Base-by-base conservation (phyloP, 164 flowering plant genomes). In the Magnolia sinica region DNA sequence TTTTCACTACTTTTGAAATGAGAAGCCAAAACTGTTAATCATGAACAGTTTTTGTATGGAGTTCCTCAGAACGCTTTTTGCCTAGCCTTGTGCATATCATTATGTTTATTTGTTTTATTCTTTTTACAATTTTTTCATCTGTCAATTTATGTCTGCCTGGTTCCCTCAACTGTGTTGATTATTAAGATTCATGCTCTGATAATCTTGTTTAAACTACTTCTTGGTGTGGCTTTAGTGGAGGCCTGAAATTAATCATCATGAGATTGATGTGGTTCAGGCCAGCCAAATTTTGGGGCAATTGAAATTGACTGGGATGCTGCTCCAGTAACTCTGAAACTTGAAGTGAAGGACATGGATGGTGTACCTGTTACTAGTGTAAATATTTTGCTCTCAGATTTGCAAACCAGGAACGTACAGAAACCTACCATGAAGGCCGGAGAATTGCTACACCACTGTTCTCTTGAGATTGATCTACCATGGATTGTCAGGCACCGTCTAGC, bases 261-360 rank as follows among this genome's bases (percentile, higher is more conserved):
- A 5, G 71, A 45, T 78, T 37, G 71, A 16, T 66, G 70, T 68
- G 79, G 23, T 74, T 76, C 79, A 92, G 97, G 92, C 31, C 82
- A 84, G 77, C 88, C 91, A 73, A 92, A 92, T 78, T 92, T 88
- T 75, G 97, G 97, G 76, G 86, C 86, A 16, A 85, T 92, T 49
- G 85, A 88, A 79, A 87, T 92, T 52, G 86, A 91, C 52, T 92
- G 97, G 97, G 76, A 79, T 81, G 85, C 87, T 27, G 80, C 49
- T 77, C 94, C 94, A 20, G 87, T 85, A 73, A 79, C 83, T 45
- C 3, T 92, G 74, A 87, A 85, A 76, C 64, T 91, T 69, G 86
- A 88, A 82, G 83, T 89, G 50, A 84, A 87, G 74, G 93, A 92
- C 79, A 79, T 79, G 37, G 81, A 87, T 31, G 93, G 94, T 51